Percentiles rank a stretch among this genome's conserved stretches.
Evolutionary conservation across 2,329 filamentous ascomycete species (phyloP).

Genomic region (Aureobasidium musti): DNA sequence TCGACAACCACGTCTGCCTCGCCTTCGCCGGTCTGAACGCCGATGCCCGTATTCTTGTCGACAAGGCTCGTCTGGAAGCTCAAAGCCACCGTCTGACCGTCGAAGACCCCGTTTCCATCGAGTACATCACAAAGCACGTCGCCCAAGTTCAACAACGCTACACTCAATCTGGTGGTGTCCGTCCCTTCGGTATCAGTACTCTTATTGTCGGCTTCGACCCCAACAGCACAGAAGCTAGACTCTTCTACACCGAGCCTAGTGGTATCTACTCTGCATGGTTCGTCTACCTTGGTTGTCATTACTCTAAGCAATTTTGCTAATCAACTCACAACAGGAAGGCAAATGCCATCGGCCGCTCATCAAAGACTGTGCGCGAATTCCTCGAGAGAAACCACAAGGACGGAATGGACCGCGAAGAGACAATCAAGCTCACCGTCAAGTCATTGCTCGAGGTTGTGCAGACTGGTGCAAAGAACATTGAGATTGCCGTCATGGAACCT

Average conservation of each 20-base stretch:
- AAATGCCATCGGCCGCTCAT: conserved; percentile 96
- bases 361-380: conserved; percentile 98
- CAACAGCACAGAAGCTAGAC: conserved; percentile 79
- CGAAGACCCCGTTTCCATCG: conserved; percentile 94
- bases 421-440: conserved; percentile 96
- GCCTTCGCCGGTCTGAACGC: conserved; percentile 97
- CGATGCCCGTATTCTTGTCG: conserved; percentile 95
- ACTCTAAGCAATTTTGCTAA: conserved; percentile 10
- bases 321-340: conserved; percentile 73
- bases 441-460: conserved; percentile 97
- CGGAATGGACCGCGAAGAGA: conserved; percentile 93
- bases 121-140: conserved; percentile 99
- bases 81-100: conserved; percentile 97
- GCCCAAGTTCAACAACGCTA: conserved; percentile 98
- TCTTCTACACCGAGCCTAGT: conserved; percentile 99
- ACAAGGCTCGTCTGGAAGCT: conserved; percentile 96
- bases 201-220: conserved; percentile 98
- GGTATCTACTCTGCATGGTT: conserved; percentile 99
- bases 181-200: conserved; percentile 98
- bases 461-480: conserved; percentile 99
- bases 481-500: conserved; percentile 97
- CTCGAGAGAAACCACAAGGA: conserved; percentile 99
- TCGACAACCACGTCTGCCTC: conserved; percentile 94
- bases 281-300: conserved; percentile 36
- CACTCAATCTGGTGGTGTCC: conserved; percentile 96